Evolutionary conservation across 805 yeast genomes (phyloP).

Genomic region (Yueomyces sinensis): DNA sequence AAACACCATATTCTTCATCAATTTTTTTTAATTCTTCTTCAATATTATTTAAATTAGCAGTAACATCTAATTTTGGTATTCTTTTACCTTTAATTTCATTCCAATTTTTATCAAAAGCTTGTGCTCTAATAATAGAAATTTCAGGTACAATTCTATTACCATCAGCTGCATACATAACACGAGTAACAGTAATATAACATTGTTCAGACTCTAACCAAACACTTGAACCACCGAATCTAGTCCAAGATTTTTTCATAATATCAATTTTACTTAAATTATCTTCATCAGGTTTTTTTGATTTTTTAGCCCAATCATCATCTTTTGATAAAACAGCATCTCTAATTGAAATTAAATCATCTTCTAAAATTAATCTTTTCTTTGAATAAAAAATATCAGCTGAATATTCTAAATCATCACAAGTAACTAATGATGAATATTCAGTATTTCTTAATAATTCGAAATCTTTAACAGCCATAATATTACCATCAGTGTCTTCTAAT

Average conservation of each 20-base stretch:
- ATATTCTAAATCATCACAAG: not conserved
- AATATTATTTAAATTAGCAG: not conserved
- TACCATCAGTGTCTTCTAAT: not conserved
- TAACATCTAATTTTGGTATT: conserved; percentile 2
- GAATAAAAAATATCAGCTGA: not conserved
- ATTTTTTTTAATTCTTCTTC: conserved; percentile 1
- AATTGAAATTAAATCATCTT: not conserved
- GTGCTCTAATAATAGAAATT: not conserved
- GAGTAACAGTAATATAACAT: conserved; percentile 35
- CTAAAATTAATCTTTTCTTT: not conserved
- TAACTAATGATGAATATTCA: not conserved
- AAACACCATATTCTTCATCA: not conserved
- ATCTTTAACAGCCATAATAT: not conserved
- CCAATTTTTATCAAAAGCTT: conserved; percentile 1
- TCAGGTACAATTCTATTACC: conserved; percentile 13
- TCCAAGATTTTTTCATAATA: not conserved
- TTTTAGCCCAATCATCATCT: not conserved
- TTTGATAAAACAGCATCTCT: not conserved
- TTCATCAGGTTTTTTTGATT: not conserved
- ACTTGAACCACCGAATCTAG: conserved; percentile 18
- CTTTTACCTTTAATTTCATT: not conserved
- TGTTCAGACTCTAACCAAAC: conserved; percentile 41
- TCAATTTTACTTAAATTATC: not conserved
- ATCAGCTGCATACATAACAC: conserved; percentile 28
- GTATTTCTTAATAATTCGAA: not conserved